Evolutionary conservation across 345 rosid genomes (phyloP), one percentile per base, ranked within the genome.

Genomic region (rapeseed (Brassica napus)): DNA sequence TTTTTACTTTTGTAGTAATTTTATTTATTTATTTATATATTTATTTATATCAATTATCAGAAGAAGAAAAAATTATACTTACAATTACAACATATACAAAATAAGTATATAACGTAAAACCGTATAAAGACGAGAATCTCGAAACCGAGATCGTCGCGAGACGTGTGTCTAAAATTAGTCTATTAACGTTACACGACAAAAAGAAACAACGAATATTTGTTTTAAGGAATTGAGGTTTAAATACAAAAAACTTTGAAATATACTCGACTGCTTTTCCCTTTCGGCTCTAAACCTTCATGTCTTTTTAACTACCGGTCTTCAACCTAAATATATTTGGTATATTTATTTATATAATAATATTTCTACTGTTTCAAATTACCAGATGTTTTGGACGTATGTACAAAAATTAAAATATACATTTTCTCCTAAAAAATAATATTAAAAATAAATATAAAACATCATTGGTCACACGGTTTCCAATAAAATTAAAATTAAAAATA

Each of bases 121-220:
- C 61, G 9, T 44, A 0, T 68, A n/a, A 52, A 73, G 62, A 31
- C 3, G 64, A 79, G 78, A 79, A 79, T 79, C 74, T 73, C 23
- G 65, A 73, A 79, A 47, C 69, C 42, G 47, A 73, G 69, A 73
- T 67, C 11, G 24, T 79, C 78, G 47, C 78, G 82, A 68, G 78
- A 68, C 78, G 74, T 79, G 74, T 79, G 57, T 73, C 30, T 47
- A 60, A 79, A 67, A 66, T 72, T 31, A n/a, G 23, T 14, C 6
- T 30, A 64, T 32, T 37, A 34, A 67, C 73, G 71, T 61, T 35
- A 62, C 63, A 63, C 71, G 61, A 75, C 58, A 62, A 6, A 66
- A 60, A 60, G 31, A 79, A 34, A 34, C 49, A 49, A 79, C 14
- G 32, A 35, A 52, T 74, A 74, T 54, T 35, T 73, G 63, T 73